Conservation (phyloP, 495 filamentous ascomycete genomes). For the Hyaloscypha bicolor region DNA sequence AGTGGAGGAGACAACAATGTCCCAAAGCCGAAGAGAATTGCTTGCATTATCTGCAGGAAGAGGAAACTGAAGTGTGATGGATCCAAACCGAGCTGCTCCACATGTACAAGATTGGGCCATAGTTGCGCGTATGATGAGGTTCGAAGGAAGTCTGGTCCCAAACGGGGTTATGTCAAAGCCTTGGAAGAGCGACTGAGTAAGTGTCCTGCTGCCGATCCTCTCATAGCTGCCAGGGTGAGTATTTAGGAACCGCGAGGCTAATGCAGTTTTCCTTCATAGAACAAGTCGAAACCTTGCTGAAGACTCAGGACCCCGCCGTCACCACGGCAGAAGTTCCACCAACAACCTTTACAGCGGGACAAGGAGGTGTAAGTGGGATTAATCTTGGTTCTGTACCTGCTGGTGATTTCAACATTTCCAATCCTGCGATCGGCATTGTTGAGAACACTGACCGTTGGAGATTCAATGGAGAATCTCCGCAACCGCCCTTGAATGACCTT, state of each 20-base stretch:
- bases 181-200: conserved; percentile 91
- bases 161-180: conserved; percentile 97
- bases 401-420: conserved; percentile 45
- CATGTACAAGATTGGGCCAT: conserved; percentile 86
- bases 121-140: conserved; percentile 95
- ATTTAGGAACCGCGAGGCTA: not conserved
- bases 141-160: conserved; percentile 95
- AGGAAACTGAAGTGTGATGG: conserved; percentile 87
- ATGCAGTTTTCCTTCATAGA: conserved; percentile 50
- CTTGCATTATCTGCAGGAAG: conserved; percentile 94
- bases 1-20: conserved; percentile 61
- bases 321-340: conserved; percentile 26
- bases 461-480: conserved; percentile 52
- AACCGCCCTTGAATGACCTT: conserved; percentile 49
- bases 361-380: conserved; percentile 18
- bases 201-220: conserved; percentile 31
- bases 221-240: not conserved
- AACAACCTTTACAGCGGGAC: conserved; percentile 16
- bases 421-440: conserved; percentile 46
- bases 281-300: conserved; percentile 92
- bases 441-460: conserved; percentile 54
- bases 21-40: conserved; percentile 88
- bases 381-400: conserved; percentile 20
- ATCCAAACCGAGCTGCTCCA: conserved; percentile 83
- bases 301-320: conserved; percentile 61